Conservation (phyloP, 2,329 filamentous ascomycete species). For the Pseudofabraea citricarpa region DNA sequence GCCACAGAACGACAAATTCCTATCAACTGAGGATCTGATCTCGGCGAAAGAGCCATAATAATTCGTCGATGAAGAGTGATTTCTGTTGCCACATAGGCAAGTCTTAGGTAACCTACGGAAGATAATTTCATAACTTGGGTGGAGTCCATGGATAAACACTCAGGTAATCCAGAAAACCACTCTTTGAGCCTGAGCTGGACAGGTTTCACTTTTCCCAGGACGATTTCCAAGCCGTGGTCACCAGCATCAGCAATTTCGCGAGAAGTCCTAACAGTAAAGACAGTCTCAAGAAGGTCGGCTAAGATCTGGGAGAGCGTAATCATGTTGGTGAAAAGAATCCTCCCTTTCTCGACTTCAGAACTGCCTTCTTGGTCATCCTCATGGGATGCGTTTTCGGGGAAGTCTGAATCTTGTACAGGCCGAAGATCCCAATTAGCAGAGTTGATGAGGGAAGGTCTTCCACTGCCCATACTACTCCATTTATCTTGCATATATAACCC, state of each 20-base stretch:
- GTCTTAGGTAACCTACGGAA: conserved; percentile 40
- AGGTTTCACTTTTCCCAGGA: conserved; percentile 42
- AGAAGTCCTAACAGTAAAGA: conserved; percentile 35
- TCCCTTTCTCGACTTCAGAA: conserved; percentile 39
- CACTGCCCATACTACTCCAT: conserved; percentile 53
- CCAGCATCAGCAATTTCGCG: conserved; percentile 20
- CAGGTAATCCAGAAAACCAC: conserved; percentile 43
- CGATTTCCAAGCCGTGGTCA: conserved; percentile 18
- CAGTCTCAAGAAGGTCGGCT: conserved; percentile 42
- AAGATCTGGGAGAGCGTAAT: conserved; percentile 46
- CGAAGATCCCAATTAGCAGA: conserved; percentile 51
- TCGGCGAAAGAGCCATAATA: conserved; percentile 35
- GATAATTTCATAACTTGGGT: conserved; percentile 36
- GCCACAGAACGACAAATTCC: conserved; percentile 29
- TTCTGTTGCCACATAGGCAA: conserved; percentile 47
- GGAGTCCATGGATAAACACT: conserved; percentile 39
- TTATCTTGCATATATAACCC: conserved; percentile 62
- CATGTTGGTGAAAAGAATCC: conserved; percentile 45
- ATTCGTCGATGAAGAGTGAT: conserved; percentile 46
- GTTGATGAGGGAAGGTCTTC: conserved; percentile 50
- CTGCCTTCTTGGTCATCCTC: conserved; percentile 29
- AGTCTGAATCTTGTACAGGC: conserved; percentile 38
- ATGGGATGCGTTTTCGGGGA: conserved; percentile 28
- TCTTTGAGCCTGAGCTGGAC: conserved; percentile 41
- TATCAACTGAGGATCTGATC: conserved; percentile 16